These are phyloP conservation scores for Amanita pallidorosea DNA, from an alignment of 768 basidiomycete species.

Conservation along the genomic window DNA sequence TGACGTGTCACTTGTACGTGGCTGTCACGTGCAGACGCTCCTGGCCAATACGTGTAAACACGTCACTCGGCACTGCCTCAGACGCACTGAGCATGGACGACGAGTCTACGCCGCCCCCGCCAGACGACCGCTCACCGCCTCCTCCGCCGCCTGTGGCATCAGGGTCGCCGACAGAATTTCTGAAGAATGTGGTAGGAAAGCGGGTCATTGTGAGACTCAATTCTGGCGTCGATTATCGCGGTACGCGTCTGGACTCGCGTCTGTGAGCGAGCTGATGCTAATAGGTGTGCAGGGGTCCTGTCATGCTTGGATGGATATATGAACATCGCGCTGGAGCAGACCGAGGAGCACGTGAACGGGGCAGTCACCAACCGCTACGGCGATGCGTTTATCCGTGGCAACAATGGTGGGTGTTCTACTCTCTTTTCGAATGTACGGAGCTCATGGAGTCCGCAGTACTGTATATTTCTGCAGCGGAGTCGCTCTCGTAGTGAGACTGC, in stretches of 20 bases:
- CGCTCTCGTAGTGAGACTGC: neutral
- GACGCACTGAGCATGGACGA: neutral
- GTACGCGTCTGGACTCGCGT: slow-evolving; percentile 28
- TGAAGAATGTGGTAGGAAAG: slow-evolving; percentile 96
- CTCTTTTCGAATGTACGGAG: neutral
- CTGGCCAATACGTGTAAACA: neutral
- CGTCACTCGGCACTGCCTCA: neutral
- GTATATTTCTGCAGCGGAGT: slow-evolving; percentile 69
- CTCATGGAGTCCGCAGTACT: slow-evolving; percentile 35
- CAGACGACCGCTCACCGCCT: slow-evolving; percentile 19
- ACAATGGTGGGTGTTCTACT: slow-evolving; percentile 55
- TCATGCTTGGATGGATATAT: slow-evolving; percentile 98
- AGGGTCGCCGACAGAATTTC: slow-evolving; percentile 86
- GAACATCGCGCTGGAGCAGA: slow-evolving; percentile 98
- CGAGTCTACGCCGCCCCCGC: slow-evolving; percentile 8
- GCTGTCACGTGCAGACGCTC: slow-evolving; percentile 1
- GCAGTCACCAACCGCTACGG: slow-evolving; percentile 83
- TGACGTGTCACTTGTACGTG: slow-evolving; percentile 8
- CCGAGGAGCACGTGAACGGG: slow-evolving; percentile 91
- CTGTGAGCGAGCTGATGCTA: neutral
- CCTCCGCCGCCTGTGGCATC: slow-evolving; percentile 36
- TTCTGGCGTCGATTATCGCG: slow-evolving; percentile 89
- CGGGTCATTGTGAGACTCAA: slow-evolving; percentile 85
- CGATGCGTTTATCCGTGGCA: slow-evolving; percentile 91
- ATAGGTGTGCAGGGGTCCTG: slow-evolving; percentile 52